A percentile compares a stretch with the other conserved stretches of the same genome.
phyloP scores from a whole-genome alignment of 2,329 filamentous ascomycete genomes.

The Cercospora brassicicola region DNA sequence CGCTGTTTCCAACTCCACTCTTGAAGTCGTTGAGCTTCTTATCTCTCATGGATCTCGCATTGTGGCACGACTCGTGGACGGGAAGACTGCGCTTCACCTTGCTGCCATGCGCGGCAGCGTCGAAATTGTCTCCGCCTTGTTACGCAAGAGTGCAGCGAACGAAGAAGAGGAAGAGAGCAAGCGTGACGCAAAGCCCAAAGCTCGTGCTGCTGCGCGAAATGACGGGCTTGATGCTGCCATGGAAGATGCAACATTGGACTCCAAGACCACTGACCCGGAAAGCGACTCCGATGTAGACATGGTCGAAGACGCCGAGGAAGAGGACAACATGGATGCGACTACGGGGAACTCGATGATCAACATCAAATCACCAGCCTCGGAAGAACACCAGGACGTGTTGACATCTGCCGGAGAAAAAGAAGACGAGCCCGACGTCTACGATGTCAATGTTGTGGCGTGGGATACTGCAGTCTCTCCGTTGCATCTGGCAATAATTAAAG shows the following conservation, averaged over 20 bases:
- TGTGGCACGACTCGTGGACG: conserved; percentile 73
- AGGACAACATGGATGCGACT: conserved; percentile 40
- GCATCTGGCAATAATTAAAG: conserved; percentile 74
- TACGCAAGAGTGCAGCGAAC: conserved; percentile 72
- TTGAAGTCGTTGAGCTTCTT: conserved; percentile 68
- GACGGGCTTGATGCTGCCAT: conserved; percentile 17
- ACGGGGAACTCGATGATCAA: conserved; percentile 74
- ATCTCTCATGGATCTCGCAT: conserved; percentile 72
- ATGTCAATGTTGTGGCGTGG: conserved; percentile 78
- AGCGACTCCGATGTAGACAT: conserved; percentile 46
- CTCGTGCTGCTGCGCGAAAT: conserved; percentile 35
- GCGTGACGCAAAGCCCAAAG: conserved; percentile 36
- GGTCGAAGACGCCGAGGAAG: conserved; percentile 47
- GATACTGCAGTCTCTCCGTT: conserved; percentile 71
- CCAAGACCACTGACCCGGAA: conserved; percentile 29
- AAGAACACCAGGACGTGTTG: conserved; percentile 44
- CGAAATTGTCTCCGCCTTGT: conserved; percentile 69
- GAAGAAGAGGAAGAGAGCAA: conserved; percentile 64
- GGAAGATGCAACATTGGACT: conserved; percentile 11
- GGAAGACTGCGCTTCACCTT: conserved; percentile 78
- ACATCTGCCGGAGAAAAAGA: conserved; percentile 54
- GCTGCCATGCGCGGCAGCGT: conserved; percentile 68
- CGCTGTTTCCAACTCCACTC: conserved; percentile 66
- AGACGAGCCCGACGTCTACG: conserved; percentile 74
- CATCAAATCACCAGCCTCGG: conserved; percentile 44